Evolutionary conservation across 1,284 basidiomycete genomes (phyloP).

Genomic region (Cutaneotrichosporon sp.): DNA sequence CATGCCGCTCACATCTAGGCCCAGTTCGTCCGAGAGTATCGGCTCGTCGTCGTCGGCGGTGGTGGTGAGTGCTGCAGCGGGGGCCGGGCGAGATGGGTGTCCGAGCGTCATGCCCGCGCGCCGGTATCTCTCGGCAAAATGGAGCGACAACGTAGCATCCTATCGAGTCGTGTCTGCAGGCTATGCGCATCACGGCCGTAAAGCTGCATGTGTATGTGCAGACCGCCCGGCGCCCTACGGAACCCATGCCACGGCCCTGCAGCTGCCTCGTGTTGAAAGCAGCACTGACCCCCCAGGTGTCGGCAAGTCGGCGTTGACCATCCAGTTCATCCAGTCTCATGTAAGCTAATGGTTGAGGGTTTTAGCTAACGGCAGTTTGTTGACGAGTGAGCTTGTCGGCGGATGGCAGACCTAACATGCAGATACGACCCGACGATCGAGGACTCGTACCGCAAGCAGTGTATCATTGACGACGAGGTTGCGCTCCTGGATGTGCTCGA

Average conservation of each 20-base stretch:
- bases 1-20: conserved; percentile 53
- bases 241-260: background rate
- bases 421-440: conserved; percentile 87
- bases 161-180: no score
- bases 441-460: conserved; percentile 95
- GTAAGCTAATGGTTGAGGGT: conserved; percentile 21
- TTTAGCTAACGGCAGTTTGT: conserved; percentile 67
- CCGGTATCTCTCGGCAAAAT: background rate
- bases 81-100: background rate
- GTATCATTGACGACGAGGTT: conserved; percentile 95
- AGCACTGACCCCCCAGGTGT: conserved; percentile 60
- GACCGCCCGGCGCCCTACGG: background rate
- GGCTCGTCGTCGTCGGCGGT: conserved; percentile 94
- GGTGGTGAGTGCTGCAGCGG: conserved; percentile 63
- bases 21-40: conserved; percentile 90
- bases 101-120: background rate
- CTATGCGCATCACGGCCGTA: no score
- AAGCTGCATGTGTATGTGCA: background rate
- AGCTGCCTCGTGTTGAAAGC: background rate
- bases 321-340: conserved; percentile 85
- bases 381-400: conserved; percentile 58
- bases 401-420: background rate
- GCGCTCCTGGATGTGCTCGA: conserved; percentile 95
- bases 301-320: conserved; percentile 87
- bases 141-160: no score